Conservation (phyloP, 2,329 filamentous ascomycete species). For the Diaporthe nobilis region DNA sequence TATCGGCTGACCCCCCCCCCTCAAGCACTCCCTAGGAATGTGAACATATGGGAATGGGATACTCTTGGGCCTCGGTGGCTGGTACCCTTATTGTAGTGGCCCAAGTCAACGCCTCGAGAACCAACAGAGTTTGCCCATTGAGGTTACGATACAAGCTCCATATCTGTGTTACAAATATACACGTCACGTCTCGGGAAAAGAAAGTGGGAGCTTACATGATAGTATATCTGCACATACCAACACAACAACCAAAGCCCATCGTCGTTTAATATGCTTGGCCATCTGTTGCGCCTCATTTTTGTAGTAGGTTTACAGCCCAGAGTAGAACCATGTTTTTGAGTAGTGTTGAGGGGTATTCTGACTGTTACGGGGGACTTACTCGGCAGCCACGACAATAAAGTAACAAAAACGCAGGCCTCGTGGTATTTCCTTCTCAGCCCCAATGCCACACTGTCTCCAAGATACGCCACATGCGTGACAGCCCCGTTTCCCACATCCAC, state of each 20-base stretch:
- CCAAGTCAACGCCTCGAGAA: too few relatives aligned
- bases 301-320: neutral
- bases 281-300: neutral
- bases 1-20: too few relatives aligned
- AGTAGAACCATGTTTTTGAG: neutral
- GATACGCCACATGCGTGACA: neutral
- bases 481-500: neutral
- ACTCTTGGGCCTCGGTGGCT: neutral
- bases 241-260: neutral
- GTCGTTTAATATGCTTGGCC: neutral
- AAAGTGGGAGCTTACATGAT: neutral
- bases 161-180: too few relatives aligned
- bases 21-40: neutral
- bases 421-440: neutral
- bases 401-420: constrained; percentile 3
- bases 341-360: neutral
- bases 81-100: neutral
- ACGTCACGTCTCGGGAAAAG: too few relatives aligned
- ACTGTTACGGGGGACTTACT: constrained; percentile 8
- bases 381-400: constrained; percentile 11
- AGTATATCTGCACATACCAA: neutral
- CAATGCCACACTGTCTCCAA: neutral
- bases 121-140: neutral
- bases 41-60: neutral
- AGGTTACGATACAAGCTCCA: neutral